Conservation (phyloP, 805 yeast species). For the Saccharomycopsis sp. region DNA sequence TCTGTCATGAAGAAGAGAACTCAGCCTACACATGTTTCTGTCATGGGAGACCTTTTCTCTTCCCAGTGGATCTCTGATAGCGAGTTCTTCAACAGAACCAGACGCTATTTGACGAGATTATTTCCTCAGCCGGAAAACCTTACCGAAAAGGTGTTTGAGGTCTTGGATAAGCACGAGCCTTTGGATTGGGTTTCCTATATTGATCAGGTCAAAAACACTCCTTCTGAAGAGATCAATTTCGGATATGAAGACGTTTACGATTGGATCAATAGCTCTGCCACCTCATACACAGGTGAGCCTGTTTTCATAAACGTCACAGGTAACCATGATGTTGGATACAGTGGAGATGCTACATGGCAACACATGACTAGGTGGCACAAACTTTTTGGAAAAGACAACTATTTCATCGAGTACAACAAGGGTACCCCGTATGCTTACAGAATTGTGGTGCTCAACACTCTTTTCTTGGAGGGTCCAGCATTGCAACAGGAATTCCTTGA, state of each 20-base stretch:
- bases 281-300: conserved; percentile 42
- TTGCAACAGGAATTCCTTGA: conserved; percentile 62
- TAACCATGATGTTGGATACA: conserved; percentile 93
- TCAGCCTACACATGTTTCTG: conserved; percentile 74
- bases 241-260: conserved; percentile 59
- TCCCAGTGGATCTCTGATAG: conserved; percentile 91
- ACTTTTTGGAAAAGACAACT: conserved; percentile 82
- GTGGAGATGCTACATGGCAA: conserved; percentile 90
- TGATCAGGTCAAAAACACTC: conserved; percentile 27
- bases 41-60: conserved; percentile 88
- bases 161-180: conserved; percentile 42
- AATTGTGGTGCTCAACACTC: conserved; percentile 77
- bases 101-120: conserved; percentile 63
- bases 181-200: conserved; percentile 48
- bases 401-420: conserved; percentile 61
- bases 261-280: conserved; percentile 45
- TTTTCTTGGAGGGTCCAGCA: conserved; percentile 87
- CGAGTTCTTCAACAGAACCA: conserved; percentile 77
- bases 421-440: conserved; percentile 73
- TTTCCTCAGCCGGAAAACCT: conserved; percentile 54
- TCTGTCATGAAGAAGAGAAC: conserved; percentile 54
- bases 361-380: conserved; percentile 73
- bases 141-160: conserved; percentile 42
- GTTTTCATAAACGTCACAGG: conserved; percentile 82
- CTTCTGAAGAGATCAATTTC: conserved; percentile 32